Percentiles rank a stretch among this genome's conserved stretches.
phyloP scores from a whole-genome alignment of 2,329 filamentous ascomycete species.

The Apiospora rasikravindrae region DNA sequence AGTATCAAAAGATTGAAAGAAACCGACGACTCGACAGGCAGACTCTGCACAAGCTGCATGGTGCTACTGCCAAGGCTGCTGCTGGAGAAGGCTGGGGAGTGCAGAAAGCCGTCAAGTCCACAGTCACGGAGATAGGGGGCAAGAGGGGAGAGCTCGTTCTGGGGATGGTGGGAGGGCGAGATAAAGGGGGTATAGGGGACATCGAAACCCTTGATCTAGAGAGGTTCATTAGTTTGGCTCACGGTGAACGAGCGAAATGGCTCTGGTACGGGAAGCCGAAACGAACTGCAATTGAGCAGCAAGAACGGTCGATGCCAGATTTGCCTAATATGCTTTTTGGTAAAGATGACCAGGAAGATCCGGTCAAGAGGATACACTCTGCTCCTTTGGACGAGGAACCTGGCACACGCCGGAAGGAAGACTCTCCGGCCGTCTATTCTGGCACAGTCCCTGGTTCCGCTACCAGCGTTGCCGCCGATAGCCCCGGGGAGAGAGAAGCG shows the following conservation, averaged over 20 bases:
- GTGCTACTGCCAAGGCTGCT: slow-evolving; percentile 86
- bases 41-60: slow-evolving; percentile 81
- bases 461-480: slow-evolving; percentile 55
- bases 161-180: slow-evolving; percentile 87
- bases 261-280: slow-evolving; percentile 91
- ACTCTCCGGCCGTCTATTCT: slow-evolving; percentile 50
- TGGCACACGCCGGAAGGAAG: slow-evolving; percentile 52
- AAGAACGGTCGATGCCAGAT: slow-evolving; percentile 53
- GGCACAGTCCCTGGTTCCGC: slow-evolving; percentile 51
- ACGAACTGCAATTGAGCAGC: slow-evolving; percentile 59
- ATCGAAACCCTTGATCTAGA: slow-evolving; percentile 92
- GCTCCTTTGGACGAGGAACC: slow-evolving; percentile 58
- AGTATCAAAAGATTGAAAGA: slow-evolving; percentile 79
- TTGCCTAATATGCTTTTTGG: slow-evolving; percentile 56
- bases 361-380: slow-evolving; percentile 56
- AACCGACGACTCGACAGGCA: slow-evolving; percentile 82
- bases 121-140: slow-evolving; percentile 89
- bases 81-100: slow-evolving; percentile 89
- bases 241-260: slow-evolving; percentile 88
- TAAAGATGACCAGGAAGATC: slow-evolving; percentile 58
- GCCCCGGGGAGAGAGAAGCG: slow-evolving; percentile 59
- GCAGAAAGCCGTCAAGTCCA: slow-evolving; percentile 93
- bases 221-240: slow-evolving; percentile 76
- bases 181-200: slow-evolving; percentile 89
- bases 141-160: slow-evolving; percentile 94